Base-by-base conservation (phyloP, 331 rosid species). In the Prunus yedoensis region DNA sequence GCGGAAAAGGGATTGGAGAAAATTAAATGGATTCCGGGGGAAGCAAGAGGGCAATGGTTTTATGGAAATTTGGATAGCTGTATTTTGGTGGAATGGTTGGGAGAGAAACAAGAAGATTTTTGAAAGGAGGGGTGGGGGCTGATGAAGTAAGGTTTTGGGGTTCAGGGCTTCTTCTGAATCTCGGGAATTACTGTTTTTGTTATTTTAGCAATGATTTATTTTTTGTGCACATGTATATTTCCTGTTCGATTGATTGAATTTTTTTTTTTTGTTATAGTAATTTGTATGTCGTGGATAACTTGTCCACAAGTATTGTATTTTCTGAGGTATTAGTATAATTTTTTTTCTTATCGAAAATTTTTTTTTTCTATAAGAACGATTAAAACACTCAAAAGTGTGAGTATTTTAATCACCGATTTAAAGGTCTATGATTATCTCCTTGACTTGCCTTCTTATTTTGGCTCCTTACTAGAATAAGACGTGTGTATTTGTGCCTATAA, bases 41-140 rank as follows among this genome's bases (percentile, higher is more conserved):
- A n/a, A 17, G 8, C 16, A 52, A n/a, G 61, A 56, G 14, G 27
- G 61, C 61, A 8, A 56, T 20, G 27, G 13, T 8, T 21, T 56
- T n/a, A 65, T 65, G 17, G 70, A 41, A 65, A 18, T 65, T 5
- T 38, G 10, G 10, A n/a, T 5, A 20, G 30, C 51, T 17, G 21
- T 41, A 38, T n/a, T 65, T 11, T 38, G 51, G 70, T 38, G 5
- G 50, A 18, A 38, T 20, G 47, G 46, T 63, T 4, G 1, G 47
- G 13, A 27, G 68, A 63, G 41, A 46, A 63, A 63, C 25, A 63
- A 63, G 47, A 63, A 35, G 49, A 41, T 63, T 63, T 63, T 18
- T 63, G 49, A 63, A 16, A 63, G 17, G 49, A 63, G 68, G 25
- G 14, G 47, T 63, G 47, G 25, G 17, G 45, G 49, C 68, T 32